Evolutionary conservation across 306 rosid species (phyloP).

Genomic region (Rosa persica): DNA sequence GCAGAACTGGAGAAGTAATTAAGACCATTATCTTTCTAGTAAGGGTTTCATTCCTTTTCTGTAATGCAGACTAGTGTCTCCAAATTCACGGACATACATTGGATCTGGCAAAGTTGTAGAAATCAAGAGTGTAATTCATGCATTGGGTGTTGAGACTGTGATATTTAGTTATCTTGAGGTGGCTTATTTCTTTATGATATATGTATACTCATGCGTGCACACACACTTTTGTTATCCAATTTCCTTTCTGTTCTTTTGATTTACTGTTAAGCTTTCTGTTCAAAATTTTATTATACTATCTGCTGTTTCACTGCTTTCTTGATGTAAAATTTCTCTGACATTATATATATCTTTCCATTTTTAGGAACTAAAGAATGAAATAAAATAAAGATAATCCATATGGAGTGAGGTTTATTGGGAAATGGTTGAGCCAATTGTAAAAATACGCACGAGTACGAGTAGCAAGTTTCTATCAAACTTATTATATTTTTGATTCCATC

Average conservation of each 20-base stretch:
- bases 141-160: slow-evolving; percentile 75
- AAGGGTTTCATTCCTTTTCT: slow-evolving; percentile 6
- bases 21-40: not conserved
- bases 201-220: not conserved
- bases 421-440: slow-evolving; percentile 62
- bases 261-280: slow-evolving; percentile 20
- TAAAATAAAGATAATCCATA: slow-evolving; percentile 71
- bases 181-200: not conserved
- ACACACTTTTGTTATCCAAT: not conserved
- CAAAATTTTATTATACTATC: slow-evolving; percentile 10
- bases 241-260: slow-evolving; percentile 15
- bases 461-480: slow-evolving; percentile 50
- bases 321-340: slow-evolving; percentile 21
- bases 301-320: slow-evolving; percentile 17
- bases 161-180: slow-evolving; percentile 43
- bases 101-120: slow-evolving; percentile 96
- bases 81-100: slow-evolving; percentile 90
- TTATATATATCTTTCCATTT: slow-evolving; percentile 25
- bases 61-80: slow-evolving; percentile 65
- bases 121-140: slow-evolving; percentile 84
- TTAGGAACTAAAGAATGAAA: slow-evolving; percentile 89
- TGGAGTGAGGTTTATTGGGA: slow-evolving; percentile 83
- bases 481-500: not conserved
- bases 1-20: not conserved
- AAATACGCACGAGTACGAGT: slow-evolving; percentile 82